phyloP scores from a whole-genome alignment of 2,329 filamentous ascomycete genomes.

The Arthrobotrys sphaeroides region DNA sequence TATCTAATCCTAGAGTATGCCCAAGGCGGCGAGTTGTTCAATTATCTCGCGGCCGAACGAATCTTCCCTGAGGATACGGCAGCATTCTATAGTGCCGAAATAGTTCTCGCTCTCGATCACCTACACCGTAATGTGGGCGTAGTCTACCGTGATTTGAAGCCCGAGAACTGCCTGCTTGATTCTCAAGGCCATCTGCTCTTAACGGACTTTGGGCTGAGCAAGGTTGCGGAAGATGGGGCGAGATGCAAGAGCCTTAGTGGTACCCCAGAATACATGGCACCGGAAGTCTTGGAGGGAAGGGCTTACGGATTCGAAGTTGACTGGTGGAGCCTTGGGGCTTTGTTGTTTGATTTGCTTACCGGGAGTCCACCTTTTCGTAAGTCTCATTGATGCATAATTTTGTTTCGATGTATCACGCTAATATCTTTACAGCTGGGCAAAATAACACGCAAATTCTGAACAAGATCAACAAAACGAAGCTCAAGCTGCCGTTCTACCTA shows the following conservation, averaged over 20 bases:
- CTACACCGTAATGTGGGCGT: conserved; percentile 91
- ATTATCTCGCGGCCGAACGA: conserved; percentile 89
- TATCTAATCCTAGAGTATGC: conserved; percentile 98
- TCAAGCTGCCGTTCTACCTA: conserved; percentile 87
- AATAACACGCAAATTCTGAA: conserved; percentile 96
- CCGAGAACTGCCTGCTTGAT: conserved; percentile 95
- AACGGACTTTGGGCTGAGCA: conserved; percentile 96
- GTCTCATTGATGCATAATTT: background rate
- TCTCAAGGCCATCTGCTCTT: conserved; percentile 89
- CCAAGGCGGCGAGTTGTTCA: conserved; percentile 94
- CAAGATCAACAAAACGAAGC: conserved; percentile 93
- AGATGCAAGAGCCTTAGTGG: conserved; percentile 89
- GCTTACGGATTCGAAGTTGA: conserved; percentile 92
- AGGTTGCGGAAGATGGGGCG: conserved; percentile 76
- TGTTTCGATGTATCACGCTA: background rate
- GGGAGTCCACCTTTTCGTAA: conserved; percentile 81
- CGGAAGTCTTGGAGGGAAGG: conserved; percentile 86
- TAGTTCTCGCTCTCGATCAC: conserved; percentile 92
- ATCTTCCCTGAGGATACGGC: conserved; percentile 93
- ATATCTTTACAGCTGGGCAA: conserved; percentile 67
- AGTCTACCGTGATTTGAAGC: conserved; percentile 96
- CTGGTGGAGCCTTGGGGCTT: conserved; percentile 97
- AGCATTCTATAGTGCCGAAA: conserved; percentile 98
- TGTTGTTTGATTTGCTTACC: conserved; percentile 91
- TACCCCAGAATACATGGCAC: conserved; percentile 98